These are phyloP conservation scores for Chloranthus sessilifolius DNA, from an alignment of 164 flowering plant species.

Conservation along the genomic window DNA sequence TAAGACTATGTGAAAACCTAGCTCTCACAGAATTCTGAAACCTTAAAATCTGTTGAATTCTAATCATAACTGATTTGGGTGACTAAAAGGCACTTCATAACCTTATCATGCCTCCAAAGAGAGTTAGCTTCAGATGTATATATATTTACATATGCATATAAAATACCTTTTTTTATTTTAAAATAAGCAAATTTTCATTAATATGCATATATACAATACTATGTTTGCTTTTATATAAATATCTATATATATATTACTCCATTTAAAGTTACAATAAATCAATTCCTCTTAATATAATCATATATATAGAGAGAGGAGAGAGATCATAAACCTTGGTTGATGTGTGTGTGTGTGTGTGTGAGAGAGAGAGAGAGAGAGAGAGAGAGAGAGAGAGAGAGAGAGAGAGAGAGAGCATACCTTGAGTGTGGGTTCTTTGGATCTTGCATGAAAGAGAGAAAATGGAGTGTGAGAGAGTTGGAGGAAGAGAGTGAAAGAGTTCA, in stretches of 20 bases:
- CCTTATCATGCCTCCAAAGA: no score
- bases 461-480: slow-evolving; percentile 23
- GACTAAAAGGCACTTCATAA: no score
- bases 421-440: slow-evolving; percentile 57
- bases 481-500: slow-evolving; percentile 26
- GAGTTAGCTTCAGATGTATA: no score
- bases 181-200: no score
- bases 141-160: no score
- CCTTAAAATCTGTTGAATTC: no score
- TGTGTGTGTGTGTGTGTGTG: background rate
- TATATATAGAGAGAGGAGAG: background rate
- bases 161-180: no score
- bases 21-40: no score
- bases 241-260: background rate
- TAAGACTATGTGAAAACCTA: no score
- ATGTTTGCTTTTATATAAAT: background rate
- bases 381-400: slow-evolving; percentile 1
- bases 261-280: background rate
- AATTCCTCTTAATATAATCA: background rate
- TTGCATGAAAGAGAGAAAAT: slow-evolving; percentile 59
- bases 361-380: background rate
- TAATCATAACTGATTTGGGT: no score
- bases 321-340: background rate
- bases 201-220: no score
- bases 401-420: slow-evolving; percentile 33